phyloP scores from a whole-genome alignment of 306 rosid species.

The Castanospermum australe region DNA sequence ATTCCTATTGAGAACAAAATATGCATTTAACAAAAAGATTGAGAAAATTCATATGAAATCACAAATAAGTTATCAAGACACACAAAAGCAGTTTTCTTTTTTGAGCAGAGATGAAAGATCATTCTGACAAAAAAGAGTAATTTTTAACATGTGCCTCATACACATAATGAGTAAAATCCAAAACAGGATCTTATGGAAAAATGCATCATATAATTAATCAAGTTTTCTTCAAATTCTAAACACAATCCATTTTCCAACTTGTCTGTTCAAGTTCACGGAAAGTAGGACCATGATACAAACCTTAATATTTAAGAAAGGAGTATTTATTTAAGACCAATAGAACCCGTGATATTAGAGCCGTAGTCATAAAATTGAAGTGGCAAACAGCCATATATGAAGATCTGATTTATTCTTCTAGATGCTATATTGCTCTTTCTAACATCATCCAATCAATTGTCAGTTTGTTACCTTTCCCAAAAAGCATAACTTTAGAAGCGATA shows the following conservation, averaged over 20 bases:
- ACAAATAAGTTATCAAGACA: neutral
- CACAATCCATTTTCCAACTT: neutral
- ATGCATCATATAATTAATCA: neutral
- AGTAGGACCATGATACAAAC: neutral
- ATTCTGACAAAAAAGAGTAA: neutral
- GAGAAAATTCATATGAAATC: neutral
- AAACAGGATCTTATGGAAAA: neutral
- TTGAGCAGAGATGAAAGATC: neutral
- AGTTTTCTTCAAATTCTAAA: neutral
- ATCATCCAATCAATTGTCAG: neutral
- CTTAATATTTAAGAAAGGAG: neutral
- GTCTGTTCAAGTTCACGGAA: neutral
- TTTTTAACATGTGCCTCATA: neutral
- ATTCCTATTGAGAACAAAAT: slow-evolving; percentile 53
- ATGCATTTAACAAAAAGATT: neutral
- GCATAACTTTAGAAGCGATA: neutral
- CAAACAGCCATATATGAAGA: neutral
- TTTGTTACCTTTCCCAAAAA: neutral
- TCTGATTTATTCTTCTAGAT: neutral
- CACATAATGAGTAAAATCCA: neutral
- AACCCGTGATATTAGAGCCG: neutral
- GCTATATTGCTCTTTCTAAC: neutral
- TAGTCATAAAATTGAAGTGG: neutral
- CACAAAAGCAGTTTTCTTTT: neutral
- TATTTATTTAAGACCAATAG: neutral